Base-by-base conservation (phyloP, 2,329 filamentous ascomycete genomes). In the Ophiocordyceps australis region DNA sequence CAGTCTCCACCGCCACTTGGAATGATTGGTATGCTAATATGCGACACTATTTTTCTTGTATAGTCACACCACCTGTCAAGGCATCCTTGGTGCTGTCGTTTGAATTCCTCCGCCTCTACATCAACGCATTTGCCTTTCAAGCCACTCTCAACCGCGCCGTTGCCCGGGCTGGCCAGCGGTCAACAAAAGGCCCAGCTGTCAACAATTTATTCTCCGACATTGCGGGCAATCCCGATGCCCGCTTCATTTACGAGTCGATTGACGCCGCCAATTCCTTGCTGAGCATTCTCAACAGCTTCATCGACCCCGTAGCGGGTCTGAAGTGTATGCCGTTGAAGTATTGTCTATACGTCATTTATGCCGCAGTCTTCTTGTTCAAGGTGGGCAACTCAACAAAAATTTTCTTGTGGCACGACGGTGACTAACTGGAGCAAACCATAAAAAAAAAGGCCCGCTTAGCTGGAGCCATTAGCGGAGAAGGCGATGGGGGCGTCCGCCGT, bases 51-150 rank as follows among this genome's bases (percentile, higher is more conserved):
- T 10, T 10, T 10, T 10, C 17, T 7, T 19, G 23, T 7, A 4
- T 27, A 66, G 63, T 65, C 39, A 74, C 73, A 2, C 58, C 66
- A 2, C 63, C 66, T 5, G 62, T 79, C 34, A 77, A 77, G 41
- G 66, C 69, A 4, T 75, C 66, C 5, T 47, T 81, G 3, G 55
- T 77, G 14, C 58, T 81, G 38, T 76, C 73, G 0, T 79, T 78
- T 38, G 73, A 80, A 36, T 81, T 79, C 38, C 50, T 81, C 2
- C 62, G 74, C 6, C 57, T 81, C 1, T 81, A 81, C 42, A 76
- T 74, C 25, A 79, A 78, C 30, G 74, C 75, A 0, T 81, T 80
- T 40, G 75, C 74, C 2, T 80, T 80, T 35, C 75, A 81, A 41
- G 74, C 75, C 3, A 76, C 72, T 65, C 25, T 67, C 48, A 36